Conservation (phyloP, 78 protist species). For the Thecamonas trahens region DNA sequence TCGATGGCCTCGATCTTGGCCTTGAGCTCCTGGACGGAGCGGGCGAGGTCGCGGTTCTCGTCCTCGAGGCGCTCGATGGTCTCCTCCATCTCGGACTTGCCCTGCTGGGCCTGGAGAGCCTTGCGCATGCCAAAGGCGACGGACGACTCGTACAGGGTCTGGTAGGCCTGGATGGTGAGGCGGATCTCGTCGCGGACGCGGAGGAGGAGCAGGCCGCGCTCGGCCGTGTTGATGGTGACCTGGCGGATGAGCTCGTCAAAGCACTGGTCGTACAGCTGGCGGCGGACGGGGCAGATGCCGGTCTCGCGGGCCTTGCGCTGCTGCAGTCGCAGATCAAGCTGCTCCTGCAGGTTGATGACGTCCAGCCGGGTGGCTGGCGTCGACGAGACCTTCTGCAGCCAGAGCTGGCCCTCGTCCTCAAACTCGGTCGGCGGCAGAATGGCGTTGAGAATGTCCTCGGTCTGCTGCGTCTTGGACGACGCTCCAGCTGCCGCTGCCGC, state of each 20-base stretch:
- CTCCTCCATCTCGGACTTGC: constrained; percentile 53
- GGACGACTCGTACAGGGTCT: constrained; percentile 63
- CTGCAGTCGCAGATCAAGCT: constrained; percentile 46
- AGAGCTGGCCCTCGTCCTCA: constrained; percentile 57
- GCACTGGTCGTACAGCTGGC: constrained; percentile 70
- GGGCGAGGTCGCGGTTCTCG: constrained; percentile 45
- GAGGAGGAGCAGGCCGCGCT: constrained; percentile 80
- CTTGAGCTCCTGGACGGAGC: constrained; percentile 46
- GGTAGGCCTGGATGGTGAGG: constrained; percentile 77
- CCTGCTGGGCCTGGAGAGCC: constrained; percentile 77
- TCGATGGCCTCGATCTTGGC: constrained; percentile 50
- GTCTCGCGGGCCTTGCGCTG: constrained; percentile 76
- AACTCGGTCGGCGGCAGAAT: constrained; percentile 78
- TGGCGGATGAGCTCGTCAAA: constrained; percentile 79
- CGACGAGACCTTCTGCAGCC: constrained; percentile 71
- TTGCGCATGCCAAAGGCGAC: constrained; percentile 87
- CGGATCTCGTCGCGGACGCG: constrained; percentile 82
- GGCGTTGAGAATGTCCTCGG: constrained; percentile 74
- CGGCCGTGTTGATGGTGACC: constrained; percentile 85
- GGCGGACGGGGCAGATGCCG: constrained; percentile 83
- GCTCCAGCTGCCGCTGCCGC: not conserved
- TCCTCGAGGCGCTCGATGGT: constrained; percentile 21
- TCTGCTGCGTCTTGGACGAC: constrained; percentile 22
- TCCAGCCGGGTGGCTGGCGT: constrained; percentile 86
- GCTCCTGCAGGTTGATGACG: constrained; percentile 60